A percentile compares a stretch with the other conserved stretches of the same genome.
phyloP scores from a whole-genome alignment of 2,329 filamentous ascomycete genomes.

The Alternaria dauci region DNA sequence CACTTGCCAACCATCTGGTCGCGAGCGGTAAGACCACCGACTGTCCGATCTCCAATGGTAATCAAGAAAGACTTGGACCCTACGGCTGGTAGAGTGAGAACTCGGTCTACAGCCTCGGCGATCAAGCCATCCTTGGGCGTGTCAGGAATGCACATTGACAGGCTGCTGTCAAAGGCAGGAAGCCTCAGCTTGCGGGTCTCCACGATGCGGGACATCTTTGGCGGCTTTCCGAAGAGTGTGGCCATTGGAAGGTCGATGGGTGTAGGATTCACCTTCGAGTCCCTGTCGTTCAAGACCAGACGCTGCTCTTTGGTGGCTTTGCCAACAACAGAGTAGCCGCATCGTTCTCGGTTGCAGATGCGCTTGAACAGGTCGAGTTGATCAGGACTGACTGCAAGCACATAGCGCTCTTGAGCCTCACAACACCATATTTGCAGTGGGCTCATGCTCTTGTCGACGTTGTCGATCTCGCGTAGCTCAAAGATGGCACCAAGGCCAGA shows the following conservation, averaged over 20 bases:
- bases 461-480: constrained; percentile 93
- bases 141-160: constrained; percentile 72
- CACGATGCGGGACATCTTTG: constrained; percentile 80
- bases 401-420: constrained; percentile 95
- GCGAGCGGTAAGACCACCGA: constrained; percentile 85
- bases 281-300: constrained; percentile 81
- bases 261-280: constrained; percentile 75
- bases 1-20: constrained; percentile 97
- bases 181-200: constrained; percentile 73
- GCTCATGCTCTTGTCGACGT: constrained; percentile 88
- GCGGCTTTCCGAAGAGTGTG: constrained; percentile 85
- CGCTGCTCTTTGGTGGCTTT: constrained; percentile 75
- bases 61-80: constrained; percentile 98
- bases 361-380: constrained; percentile 75
- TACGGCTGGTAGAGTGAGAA: constrained; percentile 85
- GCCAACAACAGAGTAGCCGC: constrained; percentile 91
- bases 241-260: constrained; percentile 92
- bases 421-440: constrained; percentile 98
- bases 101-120: constrained; percentile 78
- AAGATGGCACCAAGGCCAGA: constrained; percentile 90
- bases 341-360: constrained; percentile 82
- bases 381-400: constrained; percentile 84
- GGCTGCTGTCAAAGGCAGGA: constrained; percentile 75
- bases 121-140: constrained; percentile 62
- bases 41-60: constrained; percentile 91